Evolutionary conservation across 257 asterid species (phyloP), one percentile per base, ranked within the genome.

Genomic region (Verbena officinalis): DNA sequence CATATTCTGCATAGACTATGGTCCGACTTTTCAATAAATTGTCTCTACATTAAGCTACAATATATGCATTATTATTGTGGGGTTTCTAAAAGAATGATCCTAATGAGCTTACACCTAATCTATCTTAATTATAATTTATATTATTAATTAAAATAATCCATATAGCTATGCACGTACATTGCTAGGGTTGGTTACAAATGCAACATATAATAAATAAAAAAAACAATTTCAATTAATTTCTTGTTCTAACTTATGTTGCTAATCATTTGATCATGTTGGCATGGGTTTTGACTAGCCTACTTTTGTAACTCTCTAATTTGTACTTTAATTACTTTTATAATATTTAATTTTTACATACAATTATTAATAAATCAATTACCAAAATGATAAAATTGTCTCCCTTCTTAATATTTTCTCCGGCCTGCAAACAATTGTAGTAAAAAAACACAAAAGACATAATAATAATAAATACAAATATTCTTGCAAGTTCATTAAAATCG

Each of bases 221-320:
- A 36, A 44, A 22, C 21, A 34, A 65, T 24, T 10, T 20, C 20
- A 44, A 16, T 45, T 52, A 3, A 33, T 49, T 40, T 44, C 22
- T 15, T 42, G 6, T 50, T 24, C 23, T 64, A 51, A 46, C 23
- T 64, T 59, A 46, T 51, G 33, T 39, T 45, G 54, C 67, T 54
- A 65, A 75, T 65, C 73, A 70, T 59, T 65, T 70, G 22, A 59
- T 60, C 60, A 65, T 46, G 80, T 31, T 75, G 71, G n/a, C n/a
- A n/a, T n/a, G 39, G 15, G 20, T 62, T 70, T 75, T 69, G 50
- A 65, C 58, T 60, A 9, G 0, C 33, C 44, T 65, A 75, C 67
- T 65, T 66, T 71, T 72, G n/a, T n/a, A n/a, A n/a, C 58, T 13
- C 58, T 52, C 36, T 15, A 23, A 19, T 34, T 17, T 7, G 15